phyloP scores from a whole-genome alignment of 805 yeast species.

The Pichia manshurica region DNA sequence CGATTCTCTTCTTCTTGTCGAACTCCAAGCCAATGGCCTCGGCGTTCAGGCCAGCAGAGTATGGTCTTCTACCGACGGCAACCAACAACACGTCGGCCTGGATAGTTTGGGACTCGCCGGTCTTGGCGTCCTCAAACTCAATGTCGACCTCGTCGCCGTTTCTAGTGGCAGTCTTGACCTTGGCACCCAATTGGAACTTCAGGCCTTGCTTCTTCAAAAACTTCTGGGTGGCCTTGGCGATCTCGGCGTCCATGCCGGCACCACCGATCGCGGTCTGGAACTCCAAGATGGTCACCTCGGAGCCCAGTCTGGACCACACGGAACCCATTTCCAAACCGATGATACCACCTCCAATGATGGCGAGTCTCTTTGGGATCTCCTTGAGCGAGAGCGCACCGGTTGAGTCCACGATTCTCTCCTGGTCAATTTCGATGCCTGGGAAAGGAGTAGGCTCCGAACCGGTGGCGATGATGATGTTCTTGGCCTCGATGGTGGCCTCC shows the following conservation, averaged over 20 bases:
- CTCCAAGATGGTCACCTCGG: constrained; percentile 93
- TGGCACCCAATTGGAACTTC: constrained; percentile 86
- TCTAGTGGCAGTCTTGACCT: constrained; percentile 81
- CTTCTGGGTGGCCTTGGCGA: constrained; percentile 84
- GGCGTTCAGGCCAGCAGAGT: constrained; percentile 80
- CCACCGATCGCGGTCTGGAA: constrained; percentile 92
- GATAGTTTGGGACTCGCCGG: constrained; percentile 69
- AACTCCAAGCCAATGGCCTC: constrained; percentile 86
- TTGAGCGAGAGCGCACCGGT: constrained; percentile 83
- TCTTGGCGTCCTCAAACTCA: constrained; percentile 84
- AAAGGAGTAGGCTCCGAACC: constrained; percentile 98
- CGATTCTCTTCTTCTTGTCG: constrained; percentile 89
- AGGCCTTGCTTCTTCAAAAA: constrained; percentile 91
- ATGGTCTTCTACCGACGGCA: constrained; percentile 99
- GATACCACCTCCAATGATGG: constrained; percentile 98
- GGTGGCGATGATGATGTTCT: constrained; percentile 91
- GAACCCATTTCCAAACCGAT: constrained; percentile 99
- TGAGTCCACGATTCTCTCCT: constrained; percentile 92
- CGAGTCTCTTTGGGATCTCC: constrained; percentile 87
- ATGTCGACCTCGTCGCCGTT: constrained; percentile 84
- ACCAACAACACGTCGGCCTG: constrained; percentile 93
- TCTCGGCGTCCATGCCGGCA: constrained; percentile 98
- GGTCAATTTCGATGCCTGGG: constrained; percentile 96
- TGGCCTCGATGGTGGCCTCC: constrained; percentile 67
- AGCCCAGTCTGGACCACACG: constrained; percentile 90